phyloP scores from a whole-genome alignment of 306 rosid genomes.

The Morella rubra region DNA sequence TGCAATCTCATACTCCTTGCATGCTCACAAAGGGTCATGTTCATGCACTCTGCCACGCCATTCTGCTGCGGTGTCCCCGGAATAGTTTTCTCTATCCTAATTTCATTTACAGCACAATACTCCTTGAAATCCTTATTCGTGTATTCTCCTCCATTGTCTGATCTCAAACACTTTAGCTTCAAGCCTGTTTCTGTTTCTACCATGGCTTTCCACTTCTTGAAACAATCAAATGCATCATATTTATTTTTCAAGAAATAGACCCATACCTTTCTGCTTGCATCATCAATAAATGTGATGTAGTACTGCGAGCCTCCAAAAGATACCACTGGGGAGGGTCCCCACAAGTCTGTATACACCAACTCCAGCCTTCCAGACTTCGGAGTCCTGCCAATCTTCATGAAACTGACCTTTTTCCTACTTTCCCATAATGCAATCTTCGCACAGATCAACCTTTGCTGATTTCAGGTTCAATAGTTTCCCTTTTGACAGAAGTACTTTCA shows the following conservation, averaged over 20 bases:
- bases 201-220: background rate
- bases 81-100: background rate
- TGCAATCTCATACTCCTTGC: background rate
- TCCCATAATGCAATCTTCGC: background rate
- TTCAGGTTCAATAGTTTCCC: background rate
- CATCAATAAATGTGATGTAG: background rate
- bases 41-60: background rate
- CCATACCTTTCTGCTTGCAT: background rate
- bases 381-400: background rate
- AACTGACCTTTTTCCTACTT: background rate
- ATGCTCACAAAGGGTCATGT: background rate
- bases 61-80: background rate
- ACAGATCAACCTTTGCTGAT: background rate
- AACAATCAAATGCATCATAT: background rate
- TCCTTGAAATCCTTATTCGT: background rate
- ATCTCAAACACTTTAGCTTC: background rate
- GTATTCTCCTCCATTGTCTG: background rate
- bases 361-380: background rate
- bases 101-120: background rate
- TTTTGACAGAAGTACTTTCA: background rate
- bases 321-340: background rate
- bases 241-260: background rate
- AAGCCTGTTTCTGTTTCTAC: background rate
- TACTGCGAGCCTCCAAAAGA: background rate
- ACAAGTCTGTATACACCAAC: background rate